Conservation (phyloP, 148 eudicot genomes). For the Diospyros kaki region DNA sequence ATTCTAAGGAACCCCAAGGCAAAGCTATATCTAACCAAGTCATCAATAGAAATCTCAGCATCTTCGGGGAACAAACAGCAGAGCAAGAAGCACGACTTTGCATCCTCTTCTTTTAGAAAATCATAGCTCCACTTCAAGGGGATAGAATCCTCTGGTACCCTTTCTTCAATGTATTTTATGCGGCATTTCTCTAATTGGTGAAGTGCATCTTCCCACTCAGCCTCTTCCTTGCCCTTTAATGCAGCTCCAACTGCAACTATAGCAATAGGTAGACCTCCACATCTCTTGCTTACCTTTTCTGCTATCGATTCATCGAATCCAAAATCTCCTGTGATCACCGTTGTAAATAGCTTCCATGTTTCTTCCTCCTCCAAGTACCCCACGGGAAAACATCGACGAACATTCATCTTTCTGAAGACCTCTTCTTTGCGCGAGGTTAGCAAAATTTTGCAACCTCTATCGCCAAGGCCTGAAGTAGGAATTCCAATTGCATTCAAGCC, state of each 20-base stretch:
- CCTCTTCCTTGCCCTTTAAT: background rate
- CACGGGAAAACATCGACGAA: background rate
- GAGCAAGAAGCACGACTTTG: slow-evolving; percentile 12
- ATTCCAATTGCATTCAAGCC: background rate
- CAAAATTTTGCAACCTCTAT: slow-evolving; percentile 11
- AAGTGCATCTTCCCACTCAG: background rate
- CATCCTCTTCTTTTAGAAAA: background rate
- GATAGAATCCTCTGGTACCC: background rate
- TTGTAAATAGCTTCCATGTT: background rate
- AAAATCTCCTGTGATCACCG: no score
- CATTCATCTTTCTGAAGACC: background rate
- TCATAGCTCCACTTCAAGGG: slow-evolving; percentile 11
- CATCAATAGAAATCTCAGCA: background rate
- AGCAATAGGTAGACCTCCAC: background rate
- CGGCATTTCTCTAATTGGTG: background rate
- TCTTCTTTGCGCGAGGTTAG: background rate
- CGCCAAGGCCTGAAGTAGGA: background rate
- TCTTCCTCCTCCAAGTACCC: background rate
- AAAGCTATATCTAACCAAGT: background rate
- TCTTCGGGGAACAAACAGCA: slow-evolving; percentile 11
- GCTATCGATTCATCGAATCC: background rate
- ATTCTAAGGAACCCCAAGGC: background rate
- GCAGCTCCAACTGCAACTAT: background rate
- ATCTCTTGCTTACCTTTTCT: background rate
- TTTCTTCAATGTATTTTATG: background rate